Evolutionary conservation across 1,284 basidiomycete genomes (phyloP).

Genomic region (Microbotryum saponariae): DNA sequence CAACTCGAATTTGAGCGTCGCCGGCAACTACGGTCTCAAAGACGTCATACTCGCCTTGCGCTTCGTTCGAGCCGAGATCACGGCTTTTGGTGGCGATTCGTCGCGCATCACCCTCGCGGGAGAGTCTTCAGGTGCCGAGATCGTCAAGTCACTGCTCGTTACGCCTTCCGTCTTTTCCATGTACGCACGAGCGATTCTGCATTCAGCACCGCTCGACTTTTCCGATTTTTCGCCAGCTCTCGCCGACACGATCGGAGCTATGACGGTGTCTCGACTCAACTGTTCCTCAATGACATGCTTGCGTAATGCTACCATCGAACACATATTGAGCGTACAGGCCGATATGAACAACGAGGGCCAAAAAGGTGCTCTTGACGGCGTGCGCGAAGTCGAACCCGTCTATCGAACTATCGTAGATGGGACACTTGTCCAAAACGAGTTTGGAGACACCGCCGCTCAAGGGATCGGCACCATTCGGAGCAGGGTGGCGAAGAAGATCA

Average conservation of each 20-base stretch:
- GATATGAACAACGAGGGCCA: constrained; percentile 46
- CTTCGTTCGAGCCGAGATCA: constrained; percentile 52
- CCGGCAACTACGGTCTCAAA: constrained; percentile 31
- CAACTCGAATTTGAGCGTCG: constrained; percentile 3
- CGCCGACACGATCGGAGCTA: constrained; percentile 51
- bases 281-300: constrained; percentile 52
- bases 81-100: constrained; percentile 58
- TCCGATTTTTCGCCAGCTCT: constrained; percentile 56
- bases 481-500: constrained; percentile 5
- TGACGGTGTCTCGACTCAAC: constrained; percentile 50
- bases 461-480: background rate
- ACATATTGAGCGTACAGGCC: constrained; percentile 51
- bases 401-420: constrained; percentile 28
- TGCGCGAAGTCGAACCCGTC: constrained; percentile 20
- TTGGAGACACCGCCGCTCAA: constrained; percentile 2
- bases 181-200: constrained; percentile 56
- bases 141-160: constrained; percentile 54
- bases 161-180: constrained; percentile 34
- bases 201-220: constrained; percentile 79
- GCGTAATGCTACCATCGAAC: constrained; percentile 47
- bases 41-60: constrained; percentile 34
- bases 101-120: constrained; percentile 71
- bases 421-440: constrained; percentile 21
- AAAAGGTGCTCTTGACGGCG: constrained; percentile 48
- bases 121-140: constrained; percentile 73